Evolutionary conservation across 345 rosid genomes (phyloP), one percentile per base, ranked within the genome.

Genomic region (Trapa bicornis): DNA sequence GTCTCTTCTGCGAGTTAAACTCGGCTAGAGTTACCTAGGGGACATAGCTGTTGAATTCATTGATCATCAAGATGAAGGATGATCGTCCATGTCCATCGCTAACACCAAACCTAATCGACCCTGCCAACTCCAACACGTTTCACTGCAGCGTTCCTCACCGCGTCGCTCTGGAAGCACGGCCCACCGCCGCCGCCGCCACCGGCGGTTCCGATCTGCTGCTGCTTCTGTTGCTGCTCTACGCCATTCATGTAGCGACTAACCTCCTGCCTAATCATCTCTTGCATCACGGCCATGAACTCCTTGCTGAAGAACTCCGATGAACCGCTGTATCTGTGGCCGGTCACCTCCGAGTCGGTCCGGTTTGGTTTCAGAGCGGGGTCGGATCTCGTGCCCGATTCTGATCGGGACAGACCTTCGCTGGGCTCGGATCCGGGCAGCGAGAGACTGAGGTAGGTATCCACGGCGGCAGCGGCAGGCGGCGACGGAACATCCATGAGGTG

Each of bases 221-320:
- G 63, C 67, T 47, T 36, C 45, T 35, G 48, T 16, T 58, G 63
- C 70, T 76, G 83, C 67, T 85, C 84, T 48, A 80, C 67, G 57
- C 89, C 88, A 0, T 83, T 74, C 90, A 87, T 85, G 78, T 89
- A 87, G 58, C 64, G 80, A 74, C 89, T 76, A 68, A 89, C 96
- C 68, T 89, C 96, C 71, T 80, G 76, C 74, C 84, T 76, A 47
- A 87, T 77, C 96, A 87, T 87, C 62, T 87, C 90, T 69, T 87
- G 92, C 87, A 89, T 76, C 71, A 83, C 79, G 12, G 79, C 74
- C 78, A 86, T 76, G 69, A 89, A 85, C 79, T 87, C 90, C 1
- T 79, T 56, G 45, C 68, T 87, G 74, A 87, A 85, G 63, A 87
- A 82, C 78, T 65, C 47, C 60, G 52, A 64, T 0, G 69, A 37